Conservation (phyloP, 78 protist species). For the Creolimax fragrantissima region DNA sequence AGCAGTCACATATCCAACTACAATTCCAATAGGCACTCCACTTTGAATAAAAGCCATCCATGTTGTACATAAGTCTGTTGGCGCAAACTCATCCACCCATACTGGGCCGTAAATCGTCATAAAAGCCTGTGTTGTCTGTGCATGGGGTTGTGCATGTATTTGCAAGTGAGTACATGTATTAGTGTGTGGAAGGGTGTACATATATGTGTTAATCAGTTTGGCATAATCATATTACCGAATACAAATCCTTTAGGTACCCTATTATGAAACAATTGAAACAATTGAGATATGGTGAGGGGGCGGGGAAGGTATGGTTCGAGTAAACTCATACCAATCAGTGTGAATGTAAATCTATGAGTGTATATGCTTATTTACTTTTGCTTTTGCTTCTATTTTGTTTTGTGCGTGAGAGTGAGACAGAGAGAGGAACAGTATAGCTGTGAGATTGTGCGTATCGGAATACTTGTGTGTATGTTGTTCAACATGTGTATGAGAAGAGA, state of each 20-base stretch:
- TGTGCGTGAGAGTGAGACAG: too few relatives aligned
- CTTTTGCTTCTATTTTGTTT: too few relatives aligned
- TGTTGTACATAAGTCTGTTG: neutral
- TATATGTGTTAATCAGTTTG: too few relatives aligned
- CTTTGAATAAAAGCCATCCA: conserved; percentile 8
- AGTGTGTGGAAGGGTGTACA: too few relatives aligned
- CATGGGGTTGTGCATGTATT: neutral
- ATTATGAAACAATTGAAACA: too few relatives aligned
- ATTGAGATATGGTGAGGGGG: too few relatives aligned
- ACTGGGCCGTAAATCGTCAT: conserved; percentile 15
- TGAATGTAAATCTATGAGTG: neutral
- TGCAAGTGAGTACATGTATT: neutral
- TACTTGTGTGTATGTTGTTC: neutral
- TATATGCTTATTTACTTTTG: too few relatives aligned
- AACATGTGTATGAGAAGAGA: neutral
- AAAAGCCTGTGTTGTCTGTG: conserved; percentile 13
- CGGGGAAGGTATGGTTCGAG: too few relatives aligned
- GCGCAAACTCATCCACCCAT: conserved; percentile 18
- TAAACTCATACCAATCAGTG: too few relatives aligned
- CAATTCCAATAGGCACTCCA: conserved; percentile 15
- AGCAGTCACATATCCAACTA: neutral
- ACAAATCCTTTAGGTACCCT: too few relatives aligned
- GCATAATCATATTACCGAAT: too few relatives aligned
- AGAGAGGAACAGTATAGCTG: too few relatives aligned
- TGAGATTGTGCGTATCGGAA: neutral